Evolutionary conservation across 2,329 filamentous ascomycete species (phyloP), one percentile per base, ranked within the genome.

Genomic region (Talaromyces sp.): DNA sequence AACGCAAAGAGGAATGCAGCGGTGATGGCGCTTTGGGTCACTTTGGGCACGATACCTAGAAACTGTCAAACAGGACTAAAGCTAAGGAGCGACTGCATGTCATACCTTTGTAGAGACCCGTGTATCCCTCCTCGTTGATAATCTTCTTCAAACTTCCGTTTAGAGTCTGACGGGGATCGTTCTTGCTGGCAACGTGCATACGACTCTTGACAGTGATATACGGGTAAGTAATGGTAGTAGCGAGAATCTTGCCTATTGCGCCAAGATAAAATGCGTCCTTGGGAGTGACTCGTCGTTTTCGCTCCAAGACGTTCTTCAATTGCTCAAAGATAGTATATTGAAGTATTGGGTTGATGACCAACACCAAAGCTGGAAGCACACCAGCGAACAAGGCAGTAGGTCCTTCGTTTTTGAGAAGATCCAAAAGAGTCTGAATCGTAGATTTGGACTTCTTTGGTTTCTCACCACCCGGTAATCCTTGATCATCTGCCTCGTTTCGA

Each of bases 311-410:
- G 77, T 98, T 97, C 87, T 97, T 98, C 82, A 98, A 83, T 83
- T 99, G 94, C 84, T 99, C 95, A 73, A 98, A 99, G 64, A 99
- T 90, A 17, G 95, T 99, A 81, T 99, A 99, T 82, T 99, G 95
- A 69, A 99, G 83, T 70, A 99, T 99, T 4, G 95, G 95, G 82
- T 99, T 99, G 82, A 97, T 93, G 74, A 99, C 95, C 69, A 99
- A 85, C 70, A 99, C 89, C 70, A 99, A 83, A 0, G 95, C 95
- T 10, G 95, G 95, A 66, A 97, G 85, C 61, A 99, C 94, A 67
- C 95, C 95, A 4, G 93, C 86, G 77, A 99, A 99, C 39, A 99
- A 87, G 10, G 93, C 91, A 73, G 86, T 83, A 25, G 90, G 89
- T 0, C 95, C 95, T 75, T 99, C 95, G 61, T 96, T 89, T 68